A percentile compares a stretch with the other conserved stretches of the same genome.
Evolutionary conservation across 1,284 basidiomycete genomes (phyloP).

Genomic region (Xerocomus amazonicus): DNA sequence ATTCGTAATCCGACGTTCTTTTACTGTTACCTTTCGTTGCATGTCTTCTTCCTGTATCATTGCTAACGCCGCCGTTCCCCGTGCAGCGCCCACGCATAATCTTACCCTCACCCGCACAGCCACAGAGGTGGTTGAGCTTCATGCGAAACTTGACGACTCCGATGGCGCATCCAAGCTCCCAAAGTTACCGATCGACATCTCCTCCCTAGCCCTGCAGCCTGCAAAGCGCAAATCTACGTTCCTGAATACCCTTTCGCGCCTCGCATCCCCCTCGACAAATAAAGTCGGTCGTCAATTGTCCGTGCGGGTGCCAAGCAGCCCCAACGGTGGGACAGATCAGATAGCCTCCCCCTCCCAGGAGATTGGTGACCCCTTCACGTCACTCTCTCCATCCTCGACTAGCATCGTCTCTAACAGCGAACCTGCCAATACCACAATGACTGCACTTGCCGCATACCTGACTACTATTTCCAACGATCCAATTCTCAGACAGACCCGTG

Average conservation of each 20-base stretch:
- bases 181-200: slow-evolving; percentile 55
- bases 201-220: slow-evolving; percentile 46
- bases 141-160: slow-evolving; percentile 64
- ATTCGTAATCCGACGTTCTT: slow-evolving; percentile 16
- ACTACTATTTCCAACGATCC: slow-evolving; percentile 71
- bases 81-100: slow-evolving; percentile 79
- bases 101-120: slow-evolving; percentile 77
- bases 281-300: slow-evolving; percentile 40
- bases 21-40: slow-evolving; percentile 13
- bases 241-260: slow-evolving; percentile 74
- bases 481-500: slow-evolving; percentile 56
- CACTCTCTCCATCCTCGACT: slow-evolving; percentile 34
- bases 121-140: slow-evolving; percentile 71
- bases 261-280: slow-evolving; percentile 61
- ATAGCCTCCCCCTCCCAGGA: slow-evolving; percentile 55
- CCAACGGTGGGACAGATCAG: slow-evolving; percentile 32
- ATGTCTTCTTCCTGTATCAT: slow-evolving; percentile 12
- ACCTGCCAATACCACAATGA: slow-evolving; percentile 46
- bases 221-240: slow-evolving; percentile 77
- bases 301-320: slow-evolving; percentile 31
- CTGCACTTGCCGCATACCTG: slow-evolving; percentile 74
- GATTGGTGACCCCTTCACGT: slow-evolving; percentile 56
- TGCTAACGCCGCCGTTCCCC: slow-evolving; percentile 34
- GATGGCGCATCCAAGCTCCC: slow-evolving; percentile 56
- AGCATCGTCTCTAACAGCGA: slow-evolving; percentile 25